Evolutionary conservation across 1,139 yeast genomes (phyloP), one percentile per base, ranked within the genome.

Genomic region (Suhomyces maxii): DNA sequence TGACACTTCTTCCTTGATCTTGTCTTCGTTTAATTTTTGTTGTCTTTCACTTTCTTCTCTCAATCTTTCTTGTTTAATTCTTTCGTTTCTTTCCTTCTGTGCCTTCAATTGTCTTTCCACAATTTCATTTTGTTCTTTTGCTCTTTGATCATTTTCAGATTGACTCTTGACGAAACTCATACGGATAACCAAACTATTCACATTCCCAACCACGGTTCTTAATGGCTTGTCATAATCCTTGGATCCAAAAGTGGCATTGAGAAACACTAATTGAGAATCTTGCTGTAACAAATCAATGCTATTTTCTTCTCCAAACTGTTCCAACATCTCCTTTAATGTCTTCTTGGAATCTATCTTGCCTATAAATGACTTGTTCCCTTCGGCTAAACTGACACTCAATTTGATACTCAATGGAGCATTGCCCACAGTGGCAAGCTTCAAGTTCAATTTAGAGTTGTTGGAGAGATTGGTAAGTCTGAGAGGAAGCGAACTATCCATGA

Each of bases 381-480:
- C 13, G n/a, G 40, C 33, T 7, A 36, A 37, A 28, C 36, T 41
- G 7, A 53, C 50, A 12, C 39, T 51, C 30, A 55, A 45, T 44
- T 54, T 55, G 14, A 53, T 50, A 12, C 47, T 51, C 12, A 52
- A 43, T 8, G 45, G 45, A 8, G 31, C 42, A 6, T 26, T 40
- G 9, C 37, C 46, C 8, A 40, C 52, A 12, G 54, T 51, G 8
- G 53, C 56, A 13, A 62, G 47, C 46, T 59, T 58, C 30, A 66
- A 53, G 26, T 54, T 55, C 34, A 75, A 53, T 45, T 63, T 68
- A 14, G 68, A 56, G 53, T 66, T 73, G 46, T 68, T 71, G 30
- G 64, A 50, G 23, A 74, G 55, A 28, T 59, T 61, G 7, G 75
- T 64, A 44, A 69, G 61, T 40, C 76, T 56, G 12, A 74, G 51